Percentiles rank a stretch among this genome's conserved stretches.
These are phyloP conservation scores for Colletotrichum orchidophilum DNA, from an alignment of 2,329 filamentous ascomycete species.

Conservation along the genomic window DNA sequence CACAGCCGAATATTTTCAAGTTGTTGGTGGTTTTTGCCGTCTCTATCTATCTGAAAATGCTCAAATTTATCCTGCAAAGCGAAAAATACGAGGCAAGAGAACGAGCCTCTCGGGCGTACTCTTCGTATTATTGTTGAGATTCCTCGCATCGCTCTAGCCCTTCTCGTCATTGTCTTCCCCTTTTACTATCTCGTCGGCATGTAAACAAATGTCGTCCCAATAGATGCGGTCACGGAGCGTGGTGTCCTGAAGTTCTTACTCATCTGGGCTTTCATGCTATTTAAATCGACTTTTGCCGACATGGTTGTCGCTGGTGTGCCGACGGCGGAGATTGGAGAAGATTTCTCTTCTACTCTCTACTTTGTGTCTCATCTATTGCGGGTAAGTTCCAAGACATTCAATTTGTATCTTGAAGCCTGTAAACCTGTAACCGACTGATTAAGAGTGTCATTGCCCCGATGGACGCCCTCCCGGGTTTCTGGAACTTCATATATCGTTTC, in stretches of 20 bases:
- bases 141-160: constrained; percentile 70
- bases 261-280: constrained; percentile 69
- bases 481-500: constrained; percentile 76
- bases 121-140: constrained; percentile 75
- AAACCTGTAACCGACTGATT: background rate
- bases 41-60: constrained; percentile 69
- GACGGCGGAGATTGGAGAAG: constrained; percentile 69
- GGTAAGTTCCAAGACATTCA: constrained; percentile 29
- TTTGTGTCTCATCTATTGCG: constrained; percentile 68
- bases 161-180: constrained; percentile 68
- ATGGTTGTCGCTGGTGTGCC: constrained; percentile 71
- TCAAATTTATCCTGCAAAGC: constrained; percentile 72
- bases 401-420: background rate
- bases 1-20: constrained; percentile 76
- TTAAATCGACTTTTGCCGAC: constrained; percentile 70
- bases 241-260: constrained; percentile 72
- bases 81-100: constrained; percentile 74
- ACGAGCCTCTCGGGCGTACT: constrained; percentile 70
- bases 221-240: constrained; percentile 39
- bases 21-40: constrained; percentile 71
- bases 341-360: constrained; percentile 71
- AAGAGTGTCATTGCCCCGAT: constrained; percentile 68
- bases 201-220: constrained; percentile 57
- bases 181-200: constrained; percentile 75
- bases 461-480: constrained; percentile 68